Percentiles rank a stretch among this genome's conserved stretches.
Evolutionary conservation across 495 filamentous ascomycete species (phyloP).

Genomic region (Immersiella caudata): DNA sequence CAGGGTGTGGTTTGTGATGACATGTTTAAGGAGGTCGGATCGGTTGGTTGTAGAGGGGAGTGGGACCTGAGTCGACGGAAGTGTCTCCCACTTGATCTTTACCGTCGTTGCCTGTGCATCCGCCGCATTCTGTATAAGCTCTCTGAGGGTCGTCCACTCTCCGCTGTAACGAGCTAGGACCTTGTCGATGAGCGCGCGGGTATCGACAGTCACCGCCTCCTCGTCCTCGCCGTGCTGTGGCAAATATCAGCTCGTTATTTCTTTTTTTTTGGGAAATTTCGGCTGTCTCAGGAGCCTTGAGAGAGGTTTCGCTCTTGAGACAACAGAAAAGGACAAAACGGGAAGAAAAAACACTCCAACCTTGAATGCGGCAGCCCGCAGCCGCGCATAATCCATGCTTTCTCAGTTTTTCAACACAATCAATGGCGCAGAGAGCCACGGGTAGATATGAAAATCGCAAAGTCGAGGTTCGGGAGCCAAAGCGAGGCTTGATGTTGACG

Average conservation of each 20-base stretch:
- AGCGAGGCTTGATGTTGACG: too few species aligned
- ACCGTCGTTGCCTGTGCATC: slow-evolving; percentile 91
- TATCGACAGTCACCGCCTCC: slow-evolving; percentile 98
- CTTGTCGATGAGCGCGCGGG: slow-evolving; percentile 94
- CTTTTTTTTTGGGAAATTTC: too few species aligned
- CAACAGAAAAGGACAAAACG: too few species aligned
- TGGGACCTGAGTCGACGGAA: slow-evolving; percentile 76
- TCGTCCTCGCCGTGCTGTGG: slow-evolving; percentile 87
- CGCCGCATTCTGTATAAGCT: slow-evolving; percentile 97
- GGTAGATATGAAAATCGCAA: too few species aligned
- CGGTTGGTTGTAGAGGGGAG: slow-evolving; percentile 66
- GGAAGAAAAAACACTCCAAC: too few species aligned
- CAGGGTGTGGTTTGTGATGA: slow-evolving; percentile 79
- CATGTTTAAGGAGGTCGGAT: slow-evolving; percentile 76
- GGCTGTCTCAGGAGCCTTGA: too few species aligned
- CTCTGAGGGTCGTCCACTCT: slow-evolving; percentile 84
- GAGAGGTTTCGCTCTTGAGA: too few species aligned
- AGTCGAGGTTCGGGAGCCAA: too few species aligned
- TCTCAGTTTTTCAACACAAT: too few species aligned
- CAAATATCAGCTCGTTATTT: too few species aligned
- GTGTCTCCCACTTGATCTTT: slow-evolving; percentile 84
- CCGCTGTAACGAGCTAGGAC: slow-evolving; percentile 93
- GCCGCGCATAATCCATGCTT: slow-evolving; percentile 73
- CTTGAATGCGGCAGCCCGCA: slow-evolving; percentile 83
- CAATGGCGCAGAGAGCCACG: too few species aligned